Evolutionary conservation across 257 asterid genomes (phyloP).

Genomic region (Lithospermum erythrorhizon): DNA sequence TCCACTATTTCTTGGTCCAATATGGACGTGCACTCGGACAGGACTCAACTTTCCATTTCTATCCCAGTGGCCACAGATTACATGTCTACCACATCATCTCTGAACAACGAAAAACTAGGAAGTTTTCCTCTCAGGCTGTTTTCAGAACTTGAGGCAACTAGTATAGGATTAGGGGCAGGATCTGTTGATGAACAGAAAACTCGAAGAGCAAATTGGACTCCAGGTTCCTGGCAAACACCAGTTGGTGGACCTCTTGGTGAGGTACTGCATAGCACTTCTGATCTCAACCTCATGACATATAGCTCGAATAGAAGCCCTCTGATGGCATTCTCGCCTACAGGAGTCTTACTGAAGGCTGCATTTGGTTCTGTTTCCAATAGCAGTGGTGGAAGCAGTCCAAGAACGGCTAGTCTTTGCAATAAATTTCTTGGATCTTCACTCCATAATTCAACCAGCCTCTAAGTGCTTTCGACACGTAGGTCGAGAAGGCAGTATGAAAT

Average conservation of each 20-base stretch:
- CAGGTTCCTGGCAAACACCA: constrained; percentile 66
- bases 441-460: too few species aligned
- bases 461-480: too few species aligned
- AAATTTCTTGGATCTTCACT: too few species aligned
- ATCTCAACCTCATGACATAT: constrained; percentile 44
- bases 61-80: constrained; percentile 42
- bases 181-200: constrained; percentile 16
- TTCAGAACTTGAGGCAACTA: constrained; percentile 34
- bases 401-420: constrained; percentile 13
- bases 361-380: constrained; percentile 65
- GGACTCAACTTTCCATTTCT: constrained; percentile 75
- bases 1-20: constrained; percentile 31
- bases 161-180: constrained; percentile 64
- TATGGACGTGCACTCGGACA: constrained; percentile 28
- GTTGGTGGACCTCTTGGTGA: constrained; percentile 94
- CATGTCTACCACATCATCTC: constrained; percentile 53
- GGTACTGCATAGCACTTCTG: constrained; percentile 50
- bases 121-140: constrained; percentile 33
- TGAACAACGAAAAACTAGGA: constrained; percentile 19
- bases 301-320: constrained; percentile 56
- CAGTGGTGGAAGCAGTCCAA: constrained; percentile 77
- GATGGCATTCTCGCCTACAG: constrained; percentile 66
- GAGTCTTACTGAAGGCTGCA: constrained; percentile 67
- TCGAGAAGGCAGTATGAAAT: too few species aligned
- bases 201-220: constrained; percentile 42